Base-by-base conservation (phyloP, 805 yeast genomes). In the Wickerhamomyces sydowiorum region DNA sequence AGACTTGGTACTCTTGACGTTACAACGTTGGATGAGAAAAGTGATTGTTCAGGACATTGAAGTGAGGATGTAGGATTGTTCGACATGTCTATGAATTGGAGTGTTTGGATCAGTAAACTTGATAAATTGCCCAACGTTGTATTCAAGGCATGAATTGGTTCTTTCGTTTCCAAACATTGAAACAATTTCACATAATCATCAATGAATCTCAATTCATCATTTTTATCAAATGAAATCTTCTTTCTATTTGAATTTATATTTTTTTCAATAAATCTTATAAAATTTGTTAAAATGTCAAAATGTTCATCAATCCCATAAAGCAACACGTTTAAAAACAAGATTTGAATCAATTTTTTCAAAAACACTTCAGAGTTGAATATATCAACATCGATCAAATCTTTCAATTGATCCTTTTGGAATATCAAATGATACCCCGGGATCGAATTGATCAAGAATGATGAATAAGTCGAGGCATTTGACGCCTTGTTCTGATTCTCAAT, bases 191-290 rank as follows among this genome's bases (percentile, higher is more conserved):
- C 28, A 21, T 43, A 41, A 6, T 43, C 40, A 27, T 47, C 52
- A 37, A 56, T 48, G 41, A 53, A 50, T 39, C 49, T 42, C 36
- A 55, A 41, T 17, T 46, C 45, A 5, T 33, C 31, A 17, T 46
- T 42, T 33, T 55, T 54, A 22, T 51, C 55, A 34, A 56, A 52
- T 37, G 51, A 53, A 14, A 56, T 38, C 32, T 52, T 53, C 37
- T 54, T 56, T 37, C 61, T 51, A 32, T 54, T 50, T n/a, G 45
- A 35, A 30, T 56, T 55, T 31, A 56, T 49, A 12, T 48, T 47
- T 1, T 30, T 3, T 18, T 55, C 53, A 14, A 55, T 48, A 37
- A 53, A 55, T 9, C 24, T 28, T 3, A 54, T 44, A 17, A 54
- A 49, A 2, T 44, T 46, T 15, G 38, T 42, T 20, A 53, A 14